Evolutionary conservation across 2,329 filamentous ascomycete species (phyloP).

Genomic region (Colletotrichum cordylinicola): DNA sequence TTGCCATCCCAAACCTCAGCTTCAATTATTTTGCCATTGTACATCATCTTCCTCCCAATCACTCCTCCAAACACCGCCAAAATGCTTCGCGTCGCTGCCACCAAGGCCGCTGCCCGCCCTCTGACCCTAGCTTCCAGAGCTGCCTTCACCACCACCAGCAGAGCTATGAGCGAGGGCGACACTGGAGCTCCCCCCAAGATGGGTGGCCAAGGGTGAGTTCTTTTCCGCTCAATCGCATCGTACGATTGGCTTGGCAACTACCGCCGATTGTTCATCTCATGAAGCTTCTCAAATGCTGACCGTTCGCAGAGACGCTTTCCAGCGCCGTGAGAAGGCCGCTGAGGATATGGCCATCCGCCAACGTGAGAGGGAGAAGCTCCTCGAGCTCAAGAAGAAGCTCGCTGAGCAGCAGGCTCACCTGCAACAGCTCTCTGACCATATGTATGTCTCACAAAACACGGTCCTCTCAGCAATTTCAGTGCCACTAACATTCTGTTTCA

Average conservation of each 20-base stretch:
- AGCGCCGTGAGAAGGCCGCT: slow-evolving; percentile 84
- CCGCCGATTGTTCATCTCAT: neutral
- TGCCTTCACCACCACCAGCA: slow-evolving; percentile 68
- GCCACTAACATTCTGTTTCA: neutral
- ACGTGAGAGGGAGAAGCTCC: slow-evolving; percentile 91
- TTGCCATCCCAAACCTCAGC: neutral
- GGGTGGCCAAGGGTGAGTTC: slow-evolving; percentile 58
- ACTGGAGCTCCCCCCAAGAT: slow-evolving; percentile 65
- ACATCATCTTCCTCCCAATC: slow-evolving; percentile 11
- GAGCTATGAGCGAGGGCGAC: slow-evolving; percentile 73
- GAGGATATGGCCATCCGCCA: slow-evolving; percentile 86
- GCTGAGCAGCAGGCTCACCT: slow-evolving; percentile 82
- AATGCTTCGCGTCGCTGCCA: slow-evolving; percentile 73
- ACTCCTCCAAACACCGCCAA: slow-evolving; percentile 26
- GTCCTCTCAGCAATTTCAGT: neutral
- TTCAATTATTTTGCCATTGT: neutral
- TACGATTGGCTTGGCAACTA: neutral
- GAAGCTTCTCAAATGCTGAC: neutral
- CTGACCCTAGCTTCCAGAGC: slow-evolving; percentile 54
- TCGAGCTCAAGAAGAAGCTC: slow-evolving; percentile 76
- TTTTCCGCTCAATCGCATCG: neutral
- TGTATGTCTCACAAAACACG: slow-evolving; percentile 60
- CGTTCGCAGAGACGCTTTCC: slow-evolving; percentile 84
- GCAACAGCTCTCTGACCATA: slow-evolving; percentile 83
- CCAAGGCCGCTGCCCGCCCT: slow-evolving; percentile 60